Conservation (phyloP, 1,139 yeast species). For the Candida freyschussii region DNA sequence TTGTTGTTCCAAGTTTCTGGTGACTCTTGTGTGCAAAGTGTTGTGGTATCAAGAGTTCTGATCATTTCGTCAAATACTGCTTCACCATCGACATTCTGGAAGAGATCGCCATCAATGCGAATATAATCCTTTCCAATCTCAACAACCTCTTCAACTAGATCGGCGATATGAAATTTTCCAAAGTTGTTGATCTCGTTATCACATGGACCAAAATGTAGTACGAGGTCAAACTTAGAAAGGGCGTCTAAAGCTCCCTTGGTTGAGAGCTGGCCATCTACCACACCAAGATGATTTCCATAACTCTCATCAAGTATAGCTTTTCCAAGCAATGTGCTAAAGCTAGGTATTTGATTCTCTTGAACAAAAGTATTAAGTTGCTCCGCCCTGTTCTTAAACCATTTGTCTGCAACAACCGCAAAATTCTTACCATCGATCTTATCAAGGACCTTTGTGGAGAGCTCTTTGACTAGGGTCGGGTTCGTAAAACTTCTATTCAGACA, state of each 20-base stretch:
- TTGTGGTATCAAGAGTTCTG: conserved; percentile 27
- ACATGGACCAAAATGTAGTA: conserved; percentile 48
- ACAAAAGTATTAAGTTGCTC: conserved; percentile 42
- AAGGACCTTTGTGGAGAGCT: conserved; percentile 41
- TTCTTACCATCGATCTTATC: conserved; percentile 38
- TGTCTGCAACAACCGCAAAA: conserved; percentile 65
- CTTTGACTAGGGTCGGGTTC: conserved; percentile 23
- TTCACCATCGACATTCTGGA: conserved; percentile 35
- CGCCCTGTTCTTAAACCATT: conserved; percentile 54
- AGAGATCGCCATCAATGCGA: conserved; percentile 13
- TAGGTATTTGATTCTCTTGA: conserved; percentile 37
- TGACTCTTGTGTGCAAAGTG: too few species aligned
- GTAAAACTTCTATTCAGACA: conserved; percentile 20
- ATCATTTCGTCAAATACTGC: conserved; percentile 34
- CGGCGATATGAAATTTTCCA: conserved; percentile 6
- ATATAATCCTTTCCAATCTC: conserved; percentile 17
- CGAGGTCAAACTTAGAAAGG: conserved; percentile 41
- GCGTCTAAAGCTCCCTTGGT: conserved; percentile 30
- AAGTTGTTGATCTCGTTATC: conserved; percentile 40
- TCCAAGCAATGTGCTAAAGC: conserved; percentile 44
- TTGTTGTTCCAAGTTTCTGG: too few species aligned
- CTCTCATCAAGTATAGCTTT: conserved; percentile 61
- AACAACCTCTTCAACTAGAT: conserved; percentile 23
- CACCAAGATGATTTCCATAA: conserved; percentile 54
- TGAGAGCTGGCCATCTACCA: conserved; percentile 46